A percentile compares a stretch with the other conserved stretches of the same genome.
These are phyloP conservation scores for Pythium phragmitis DNA, from an alignment of 352 stramenopile species.

Conservation along the genomic window DNA sequence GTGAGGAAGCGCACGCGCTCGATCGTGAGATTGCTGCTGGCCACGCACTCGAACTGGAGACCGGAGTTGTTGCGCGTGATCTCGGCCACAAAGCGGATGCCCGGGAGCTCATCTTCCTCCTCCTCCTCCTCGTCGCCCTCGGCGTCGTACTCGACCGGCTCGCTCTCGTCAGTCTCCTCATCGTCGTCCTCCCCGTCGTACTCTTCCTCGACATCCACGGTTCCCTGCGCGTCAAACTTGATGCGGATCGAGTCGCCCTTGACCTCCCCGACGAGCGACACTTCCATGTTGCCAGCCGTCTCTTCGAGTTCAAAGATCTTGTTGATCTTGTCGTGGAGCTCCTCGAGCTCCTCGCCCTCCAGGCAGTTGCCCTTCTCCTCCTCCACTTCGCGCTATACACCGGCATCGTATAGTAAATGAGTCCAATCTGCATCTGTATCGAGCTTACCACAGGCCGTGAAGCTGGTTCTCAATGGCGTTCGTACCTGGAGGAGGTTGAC, in stretches of 20 bases:
- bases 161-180: conserved; percentile 42
- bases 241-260: conserved; percentile 61
- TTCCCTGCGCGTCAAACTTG: conserved; percentile 81
- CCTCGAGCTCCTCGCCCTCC: conserved; percentile 66
- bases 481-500: conserved; percentile 39
- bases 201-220: conserved; percentile 67
- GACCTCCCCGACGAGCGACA: conserved; percentile 56
- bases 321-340: conserved; percentile 65
- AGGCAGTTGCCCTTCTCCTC: conserved; percentile 88
- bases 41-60: conserved; percentile 81
- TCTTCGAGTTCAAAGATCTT: conserved; percentile 69
- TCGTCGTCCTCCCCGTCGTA: conserved; percentile 61
- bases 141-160: conserved; percentile 18
- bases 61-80: conserved; percentile 68
- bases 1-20: conserved; percentile 70
- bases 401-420: not conserved
- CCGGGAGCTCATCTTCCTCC: conserved; percentile 68
- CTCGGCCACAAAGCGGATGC: conserved; percentile 77
- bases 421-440: not conserved
- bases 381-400: conserved; percentile 57
- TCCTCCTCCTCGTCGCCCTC: conserved; percentile 55
- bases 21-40: conserved; percentile 78
- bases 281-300: conserved; percentile 56
- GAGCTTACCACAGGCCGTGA: not conserved
- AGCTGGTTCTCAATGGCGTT: not conserved